Conservation (phyloP, 1,284 basidiomycete species). For the Gymnopus androsaceus region DNA sequence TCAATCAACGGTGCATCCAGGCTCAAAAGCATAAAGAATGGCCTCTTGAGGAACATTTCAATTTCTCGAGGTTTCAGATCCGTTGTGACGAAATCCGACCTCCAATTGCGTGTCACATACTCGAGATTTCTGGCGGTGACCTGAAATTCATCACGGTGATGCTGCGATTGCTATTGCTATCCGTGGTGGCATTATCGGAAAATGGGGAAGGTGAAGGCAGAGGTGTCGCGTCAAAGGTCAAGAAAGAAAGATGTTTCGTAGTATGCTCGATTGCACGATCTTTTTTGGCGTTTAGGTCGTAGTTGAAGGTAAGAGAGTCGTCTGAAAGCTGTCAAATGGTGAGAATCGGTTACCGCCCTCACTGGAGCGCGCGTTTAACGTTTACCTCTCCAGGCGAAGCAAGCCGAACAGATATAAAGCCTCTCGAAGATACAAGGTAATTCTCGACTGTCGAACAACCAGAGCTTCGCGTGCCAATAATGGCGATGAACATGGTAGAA, state of each 20-base stretch:
- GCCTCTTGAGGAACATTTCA: slow-evolving; percentile 78
- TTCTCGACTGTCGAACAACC: slow-evolving; percentile 81
- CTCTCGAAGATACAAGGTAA: slow-evolving; percentile 62
- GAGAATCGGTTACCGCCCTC: neutral
- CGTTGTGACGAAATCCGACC: slow-evolving; percentile 76
- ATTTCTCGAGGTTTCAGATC: slow-evolving; percentile 67
- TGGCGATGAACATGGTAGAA: slow-evolving; percentile 59
- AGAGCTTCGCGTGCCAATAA: slow-evolving; percentile 81
- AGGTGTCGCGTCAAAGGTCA: slow-evolving; percentile 25
- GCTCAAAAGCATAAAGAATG: slow-evolving; percentile 86
- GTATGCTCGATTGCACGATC: slow-evolving; percentile 18
- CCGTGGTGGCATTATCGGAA: neutral
- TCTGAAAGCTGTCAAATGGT: neutral
- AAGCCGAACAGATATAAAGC: slow-evolving; percentile 52
- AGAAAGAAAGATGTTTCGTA: slow-evolving; percentile 27
- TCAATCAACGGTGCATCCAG: slow-evolving; percentile 84
- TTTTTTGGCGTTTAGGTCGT: neutral
- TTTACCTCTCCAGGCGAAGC: neutral
- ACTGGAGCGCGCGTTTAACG: neutral
- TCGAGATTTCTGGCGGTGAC: slow-evolving; percentile 63
- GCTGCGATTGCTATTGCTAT: neutral
- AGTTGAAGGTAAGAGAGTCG: neutral
- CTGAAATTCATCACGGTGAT: slow-evolving; percentile 17
- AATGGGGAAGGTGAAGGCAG: slow-evolving; percentile 15
- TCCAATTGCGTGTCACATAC: slow-evolving; percentile 85